A percentile compares a stretch with the other conserved stretches of the same genome.
Conservation (phyloP, 2,329 filamentous ascomycete species). For the Neophaeococcomyces mojaviensis region DNA sequence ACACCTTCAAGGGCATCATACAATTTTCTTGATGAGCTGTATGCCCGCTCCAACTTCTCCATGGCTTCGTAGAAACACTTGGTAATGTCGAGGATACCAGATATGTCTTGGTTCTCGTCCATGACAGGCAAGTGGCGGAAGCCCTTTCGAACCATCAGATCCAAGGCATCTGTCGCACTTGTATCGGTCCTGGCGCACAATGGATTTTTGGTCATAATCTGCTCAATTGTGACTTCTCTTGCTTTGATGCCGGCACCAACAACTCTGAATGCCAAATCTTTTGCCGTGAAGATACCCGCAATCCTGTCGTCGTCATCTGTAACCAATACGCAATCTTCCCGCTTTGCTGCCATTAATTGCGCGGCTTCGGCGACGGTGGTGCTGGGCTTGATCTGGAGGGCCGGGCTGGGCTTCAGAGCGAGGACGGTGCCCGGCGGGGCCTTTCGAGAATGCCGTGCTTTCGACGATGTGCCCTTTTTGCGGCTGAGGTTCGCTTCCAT, state of each 20-base stretch:
- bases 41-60: constrained; percentile 97
- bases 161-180: constrained; percentile 91
- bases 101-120: constrained; percentile 99
- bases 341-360: constrained; percentile 97
- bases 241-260: constrained; percentile 87
- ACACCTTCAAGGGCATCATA: constrained; percentile 97
- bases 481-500: constrained; percentile 97
- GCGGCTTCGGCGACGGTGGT: constrained; percentile 94
- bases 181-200: constrained; percentile 95
- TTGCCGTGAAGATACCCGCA: constrained; percentile 96
- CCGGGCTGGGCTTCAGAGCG: constrained; percentile 87
- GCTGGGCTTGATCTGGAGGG: constrained; percentile 91
- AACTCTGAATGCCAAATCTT: constrained; percentile 94
- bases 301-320: constrained; percentile 98
- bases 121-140: constrained; percentile 97
- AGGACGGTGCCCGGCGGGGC: constrained; percentile 93
- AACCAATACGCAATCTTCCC: constrained; percentile 94
- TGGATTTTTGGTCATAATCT: constrained; percentile 99
- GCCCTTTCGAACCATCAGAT: constrained; percentile 96
- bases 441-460: constrained; percentile 80
- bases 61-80: constrained; percentile 99
- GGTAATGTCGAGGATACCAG: constrained; percentile 94
- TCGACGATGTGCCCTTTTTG: constrained; percentile 75
- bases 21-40: constrained; percentile 93
- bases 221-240: constrained; percentile 81